Evolutionary conservation across 2,329 filamentous ascomycete genomes (phyloP), one percentile per base, ranked within the genome.

Genomic region (Lachnum nothofagi): DNA sequence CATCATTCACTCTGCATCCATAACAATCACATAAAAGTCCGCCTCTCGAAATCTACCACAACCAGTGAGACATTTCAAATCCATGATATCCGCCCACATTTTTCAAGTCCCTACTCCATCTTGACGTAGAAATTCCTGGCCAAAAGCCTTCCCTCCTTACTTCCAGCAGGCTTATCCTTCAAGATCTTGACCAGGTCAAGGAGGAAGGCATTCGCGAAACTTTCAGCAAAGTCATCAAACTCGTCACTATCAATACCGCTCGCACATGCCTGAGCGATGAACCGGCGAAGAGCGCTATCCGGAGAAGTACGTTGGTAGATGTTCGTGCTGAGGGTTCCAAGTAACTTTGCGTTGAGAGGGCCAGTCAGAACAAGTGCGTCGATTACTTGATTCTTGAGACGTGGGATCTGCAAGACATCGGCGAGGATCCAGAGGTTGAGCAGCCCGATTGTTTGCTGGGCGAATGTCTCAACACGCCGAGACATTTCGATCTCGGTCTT

Each of bases 401-500:
- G 16, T 2, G 4, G 16, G 16, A 37, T 37, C 4, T 37, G 14
- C 16, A 37, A 19, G 1, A 6, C 8, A 10, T 37, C 14, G 3
- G 16, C 34, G 9, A 37, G 8, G 16, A 37, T 6, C 17, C 34
- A 20, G 6, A 37, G 79, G 75, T 1, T 68, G 78, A 79, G 58
- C 82, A 82, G 54, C 77, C 77, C 4, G 42, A 29, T 16, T 19
- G 39, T 23, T 23, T 41, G 12, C 8, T 17, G 5, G 12, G 14
- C 19, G 4, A 17, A 19, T 2, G 5, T 9, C 5, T 20, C 34
- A 3, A 37, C 34, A 4, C 16, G 20, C 9, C 16, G 16, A 2
- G 38, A 34, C 33, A 8, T 9, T 42, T 19, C 17, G 2, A 14
- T 14, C 27, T 5, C 3, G 25, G 17, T 25, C 10, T 23, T 17